phyloP scores from a whole-genome alignment of 2,329 filamentous ascomycete species.

The Nemania sp. region DNA sequence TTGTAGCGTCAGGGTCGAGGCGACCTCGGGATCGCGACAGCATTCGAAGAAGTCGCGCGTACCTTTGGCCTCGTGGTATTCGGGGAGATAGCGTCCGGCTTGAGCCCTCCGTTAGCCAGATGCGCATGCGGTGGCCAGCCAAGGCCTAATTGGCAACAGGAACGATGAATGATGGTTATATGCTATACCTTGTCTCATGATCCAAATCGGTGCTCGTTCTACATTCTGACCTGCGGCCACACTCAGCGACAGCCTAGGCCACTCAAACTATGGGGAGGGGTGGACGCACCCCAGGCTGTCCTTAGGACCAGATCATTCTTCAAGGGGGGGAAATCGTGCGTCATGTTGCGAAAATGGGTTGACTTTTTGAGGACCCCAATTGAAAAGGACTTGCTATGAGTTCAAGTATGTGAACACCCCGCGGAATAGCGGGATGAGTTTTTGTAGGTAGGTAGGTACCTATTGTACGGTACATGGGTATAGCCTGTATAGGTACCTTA shows the following conservation, averaged over 20 bases:
- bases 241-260: conserved; percentile 39
- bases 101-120: conserved; percentile 30
- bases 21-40: conserved; percentile 92
- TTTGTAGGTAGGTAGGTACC: not conserved
- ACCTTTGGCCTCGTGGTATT: conserved; percentile 97
- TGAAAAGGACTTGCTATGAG: not conserved
- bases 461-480: too few species aligned
- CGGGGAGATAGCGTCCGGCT: conserved; percentile 97
- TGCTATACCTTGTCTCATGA: conserved; percentile 93
- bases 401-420: not conserved
- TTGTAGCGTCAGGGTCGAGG: conserved; percentile 92
- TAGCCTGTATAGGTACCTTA: too few species aligned
- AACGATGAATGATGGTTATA: not conserved
- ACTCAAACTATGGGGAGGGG: conserved; percentile 38
- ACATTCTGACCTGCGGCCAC: conserved; percentile 79
- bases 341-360: conserved; percentile 66
- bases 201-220: conserved; percentile 95
- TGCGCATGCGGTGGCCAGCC: not conserved
- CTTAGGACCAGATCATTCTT: conserved; percentile 94
- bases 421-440: not conserved
- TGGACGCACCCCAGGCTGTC: conserved; percentile 84
- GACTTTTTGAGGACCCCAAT: conserved; percentile 5
- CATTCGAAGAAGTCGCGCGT: conserved; percentile 95
- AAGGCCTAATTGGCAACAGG: conserved; percentile 1
- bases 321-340: conserved; percentile 80